Evolutionary conservation across 2,329 filamentous ascomycete species (phyloP).

Genomic region (Rutstroemia sp.): DNA sequence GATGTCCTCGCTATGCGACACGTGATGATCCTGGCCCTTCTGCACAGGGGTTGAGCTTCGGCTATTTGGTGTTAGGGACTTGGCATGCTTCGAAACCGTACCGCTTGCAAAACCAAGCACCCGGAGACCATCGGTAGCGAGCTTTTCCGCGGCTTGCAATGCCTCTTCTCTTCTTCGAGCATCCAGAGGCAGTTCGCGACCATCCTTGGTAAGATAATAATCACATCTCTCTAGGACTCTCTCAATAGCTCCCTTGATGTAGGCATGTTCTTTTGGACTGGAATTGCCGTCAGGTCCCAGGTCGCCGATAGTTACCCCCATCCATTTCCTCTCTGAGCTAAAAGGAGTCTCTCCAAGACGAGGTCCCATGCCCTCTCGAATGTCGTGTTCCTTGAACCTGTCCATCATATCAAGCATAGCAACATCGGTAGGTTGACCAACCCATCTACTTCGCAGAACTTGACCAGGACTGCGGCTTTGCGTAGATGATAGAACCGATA

Average conservation of each 20-base stretch:
- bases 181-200: constrained; percentile 80
- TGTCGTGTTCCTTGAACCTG: constrained; percentile 83
- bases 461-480: constrained; percentile 51
- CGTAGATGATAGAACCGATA: constrained; percentile 80
- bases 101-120: constrained; percentile 94
- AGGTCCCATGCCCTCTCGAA: constrained; percentile 76
- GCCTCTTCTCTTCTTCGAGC: constrained; percentile 67
- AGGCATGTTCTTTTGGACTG: constrained; percentile 64
- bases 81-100: constrained; percentile 45
- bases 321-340: constrained; percentile 97
- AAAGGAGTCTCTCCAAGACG: constrained; percentile 85
- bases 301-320: constrained; percentile 81
- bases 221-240: constrained; percentile 80
- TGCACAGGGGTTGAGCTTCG: constrained; percentile 46
- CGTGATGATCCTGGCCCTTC: constrained; percentile 18
- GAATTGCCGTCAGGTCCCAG: constrained; percentile 23
- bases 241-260: constrained; percentile 93
- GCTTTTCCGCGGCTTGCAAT: constrained; percentile 68
- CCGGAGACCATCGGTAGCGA: constrained; percentile 83
- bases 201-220: constrained; percentile 80
- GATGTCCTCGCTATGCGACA: constrained; percentile 56
- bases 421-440: constrained; percentile 94
- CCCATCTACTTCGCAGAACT: constrained; percentile 75
- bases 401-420: constrained; percentile 94
- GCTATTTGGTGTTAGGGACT: constrained; percentile 29